Evolutionary conservation across 129 eudicot species (phyloP), one percentile per base, ranked within the genome.

Genomic region (Pulicaria dysenterica): DNA sequence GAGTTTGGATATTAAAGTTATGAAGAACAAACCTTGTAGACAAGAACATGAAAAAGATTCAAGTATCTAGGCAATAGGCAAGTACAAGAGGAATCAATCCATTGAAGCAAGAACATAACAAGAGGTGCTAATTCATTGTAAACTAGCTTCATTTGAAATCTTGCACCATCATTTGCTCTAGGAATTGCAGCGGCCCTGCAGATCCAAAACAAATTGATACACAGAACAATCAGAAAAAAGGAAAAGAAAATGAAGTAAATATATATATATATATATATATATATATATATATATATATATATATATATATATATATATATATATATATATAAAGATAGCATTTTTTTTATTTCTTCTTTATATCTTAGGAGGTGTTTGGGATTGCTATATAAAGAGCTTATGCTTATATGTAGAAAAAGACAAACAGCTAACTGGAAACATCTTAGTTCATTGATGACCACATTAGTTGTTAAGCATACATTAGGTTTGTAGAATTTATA

Each of bases 171-270:
- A 74, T 90, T 87, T 10, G 78, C 90, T 79, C 87, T 85, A 58
- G 98, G 98, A 71, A 93, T 87, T 58, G 92, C 93, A 70, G 96
- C 88, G 63, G 96, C 98, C 91, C 98, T 93, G 85, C 17, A 75
- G 67, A 80, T 46, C 73, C 58, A 68, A 70, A 17, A 43, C 2
- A 10, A 81, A 70, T 34, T 8, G 14, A 74, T 51, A 47, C 41
- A 42, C 64, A 24, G 65, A 48, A 36, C 5, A 54, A 66, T 56
- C 31, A 64, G 34, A 42, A 37, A 13, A 12, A 37, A 16, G 0
- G 17, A 7, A 53, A 5, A 15, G 17, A 53, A 11, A 12, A 48
- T 24, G 31, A 24, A 24, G n/a, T 24, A 24, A 24, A 24, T 24
- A 24, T 24, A 24, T 24, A 24, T 24, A 24, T 24, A 24, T 2